Evolutionary conservation across 2,329 filamentous ascomycete species (phyloP).

Genomic region (Achaetomium macrosporum): DNA sequence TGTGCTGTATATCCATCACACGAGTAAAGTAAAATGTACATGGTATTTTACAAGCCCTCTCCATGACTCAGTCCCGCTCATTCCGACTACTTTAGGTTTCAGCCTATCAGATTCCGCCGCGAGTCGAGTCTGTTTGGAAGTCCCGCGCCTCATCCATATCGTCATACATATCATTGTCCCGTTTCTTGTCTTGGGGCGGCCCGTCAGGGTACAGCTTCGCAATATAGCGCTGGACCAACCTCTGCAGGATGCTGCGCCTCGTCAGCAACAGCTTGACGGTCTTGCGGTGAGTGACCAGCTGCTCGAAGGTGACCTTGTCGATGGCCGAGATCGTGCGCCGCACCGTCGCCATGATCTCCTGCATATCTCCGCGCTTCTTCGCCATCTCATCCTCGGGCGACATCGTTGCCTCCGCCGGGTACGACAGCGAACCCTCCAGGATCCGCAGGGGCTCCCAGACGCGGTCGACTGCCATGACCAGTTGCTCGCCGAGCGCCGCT

Average conservation of each 20-base stretch:
- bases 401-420: slow-evolving; percentile 27
- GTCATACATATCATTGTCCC: background rate
- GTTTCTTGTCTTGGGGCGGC: background rate
- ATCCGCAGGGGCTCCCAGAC: slow-evolving; percentile 45
- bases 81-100: no score
- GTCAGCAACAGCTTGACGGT: slow-evolving; percentile 26
- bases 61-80: background rate
- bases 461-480: slow-evolving; percentile 44
- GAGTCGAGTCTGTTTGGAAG: background rate
- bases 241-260: slow-evolving; percentile 29
- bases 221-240: slow-evolving; percentile 27
- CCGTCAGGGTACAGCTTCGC: slow-evolving; percentile 16
- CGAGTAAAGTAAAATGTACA: background rate
- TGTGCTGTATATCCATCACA: background rate
- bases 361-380: slow-evolving; percentile 28
- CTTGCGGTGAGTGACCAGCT: slow-evolving; percentile 26
- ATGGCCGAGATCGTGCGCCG: slow-evolving; percentile 41
- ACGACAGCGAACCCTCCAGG: slow-evolving; percentile 30
- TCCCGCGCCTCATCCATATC: background rate
- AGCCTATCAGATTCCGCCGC: background rate
- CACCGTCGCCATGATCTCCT: slow-evolving; percentile 40
- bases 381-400: slow-evolving; percentile 25
- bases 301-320: slow-evolving; percentile 39
- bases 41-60: background rate
- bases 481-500: slow-evolving; percentile 43